These are phyloP conservation scores for Vigna reflexopilosa DNA, from an alignment of 306 rosid species.

Conservation along the genomic window DNA sequence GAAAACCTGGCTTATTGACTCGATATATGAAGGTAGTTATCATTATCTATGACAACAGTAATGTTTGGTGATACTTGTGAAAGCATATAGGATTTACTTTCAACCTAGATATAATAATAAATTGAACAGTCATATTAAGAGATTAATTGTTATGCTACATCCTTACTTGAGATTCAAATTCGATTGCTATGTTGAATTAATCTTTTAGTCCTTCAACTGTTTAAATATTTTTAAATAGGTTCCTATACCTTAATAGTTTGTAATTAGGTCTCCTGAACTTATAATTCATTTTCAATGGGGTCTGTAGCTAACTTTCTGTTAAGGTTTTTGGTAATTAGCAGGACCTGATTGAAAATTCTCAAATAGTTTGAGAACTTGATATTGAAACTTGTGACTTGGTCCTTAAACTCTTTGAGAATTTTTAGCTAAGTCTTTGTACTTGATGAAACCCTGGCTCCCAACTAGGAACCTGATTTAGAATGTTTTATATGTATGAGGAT, in stretches of 20 bases:
- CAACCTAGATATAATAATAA: slow-evolving; percentile 22
- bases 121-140: neutral
- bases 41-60: neutral
- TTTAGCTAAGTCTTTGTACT: neutral
- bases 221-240: neutral
- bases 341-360: neutral
- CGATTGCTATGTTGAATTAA: neutral
- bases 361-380: neutral
- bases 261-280: neutral
- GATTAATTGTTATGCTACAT: slow-evolving; percentile 26
- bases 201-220: neutral
- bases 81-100: slow-evolving; percentile 23
- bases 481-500: neutral
- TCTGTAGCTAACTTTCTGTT: neutral
- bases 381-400: neutral
- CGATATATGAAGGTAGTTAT: slow-evolving; percentile 91
- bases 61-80: slow-evolving; percentile 15
- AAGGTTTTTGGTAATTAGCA: neutral
- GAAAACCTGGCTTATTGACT: slow-evolving; percentile 76
- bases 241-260: neutral
- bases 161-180: slow-evolving; percentile 31
- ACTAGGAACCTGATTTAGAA: neutral
- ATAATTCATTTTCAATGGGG: neutral
- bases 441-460: neutral
- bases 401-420: neutral